Conservation (phyloP, 805 yeast genomes). For the Candida sakaeoensis region DNA sequence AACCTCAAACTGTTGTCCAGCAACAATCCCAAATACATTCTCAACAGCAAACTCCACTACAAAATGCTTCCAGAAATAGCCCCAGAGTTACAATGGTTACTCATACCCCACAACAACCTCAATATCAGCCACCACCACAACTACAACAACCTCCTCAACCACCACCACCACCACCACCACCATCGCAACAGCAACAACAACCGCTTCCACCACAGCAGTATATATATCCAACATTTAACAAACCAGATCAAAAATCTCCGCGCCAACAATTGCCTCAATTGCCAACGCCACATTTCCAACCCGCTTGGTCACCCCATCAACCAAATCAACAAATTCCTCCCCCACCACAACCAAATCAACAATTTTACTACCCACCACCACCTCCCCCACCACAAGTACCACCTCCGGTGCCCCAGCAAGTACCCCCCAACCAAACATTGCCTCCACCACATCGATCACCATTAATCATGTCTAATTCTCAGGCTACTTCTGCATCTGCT, state of each 20-base stretch:
- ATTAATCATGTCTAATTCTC: conserved; percentile 9
- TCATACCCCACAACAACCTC: conserved; percentile 12
- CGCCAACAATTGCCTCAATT: conserved; percentile 21
- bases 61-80: conserved; percentile 7
- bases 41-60: conserved; percentile 17
- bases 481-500: conserved; percentile 15
- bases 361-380: conserved; percentile 6
- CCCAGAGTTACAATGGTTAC: conserved; percentile 10
- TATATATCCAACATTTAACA: conserved; percentile 10
- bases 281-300: conserved; percentile 20
- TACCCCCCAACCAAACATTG: conserved; percentile 4
- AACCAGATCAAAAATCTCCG: conserved; percentile 15
- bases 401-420: conserved; percentile 5
- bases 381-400: conserved; percentile 8
- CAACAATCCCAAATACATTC: conserved; percentile 14
- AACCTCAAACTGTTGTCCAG: conserved; percentile 15
- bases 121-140: conserved; percentile 3
- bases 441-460: conserved; percentile 19
- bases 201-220: conserved; percentile 13
- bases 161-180: conserved; percentile 12
- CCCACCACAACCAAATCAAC: conserved; percentile 8
- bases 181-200: conserved; percentile 8
- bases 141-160: conserved; percentile 6
- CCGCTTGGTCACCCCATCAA: conserved; percentile 7
- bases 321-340: conserved; percentile 11